Percentiles rank a stretch among this genome's conserved stretches.
Conservation (phyloP, 441 rosid species). For the Pelargonium citronellum region DNA sequence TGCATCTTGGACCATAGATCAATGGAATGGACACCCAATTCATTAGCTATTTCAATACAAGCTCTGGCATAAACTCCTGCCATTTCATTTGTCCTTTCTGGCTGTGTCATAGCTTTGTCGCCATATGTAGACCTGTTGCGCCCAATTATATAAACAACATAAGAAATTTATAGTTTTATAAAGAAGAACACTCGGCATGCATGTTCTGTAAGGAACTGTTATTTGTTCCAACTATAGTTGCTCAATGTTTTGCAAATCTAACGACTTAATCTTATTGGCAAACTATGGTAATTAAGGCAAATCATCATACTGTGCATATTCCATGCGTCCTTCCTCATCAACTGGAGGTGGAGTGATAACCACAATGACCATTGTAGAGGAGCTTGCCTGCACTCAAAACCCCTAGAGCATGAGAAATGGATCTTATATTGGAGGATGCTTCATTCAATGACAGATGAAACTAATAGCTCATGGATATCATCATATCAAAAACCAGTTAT, state of each 20-base stretch:
- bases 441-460: neutral
- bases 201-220: neutral
- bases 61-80: slow-evolving; percentile 67
- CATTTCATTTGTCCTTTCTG: slow-evolving; percentile 76
- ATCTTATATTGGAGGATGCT: neutral
- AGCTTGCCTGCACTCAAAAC: slow-evolving; percentile 45
- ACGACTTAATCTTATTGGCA: neutral
- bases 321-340: slow-evolving; percentile 61
- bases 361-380: slow-evolving; percentile 59
- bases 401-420: slow-evolving; percentile 7
- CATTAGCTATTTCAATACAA: slow-evolving; percentile 60
- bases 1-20: slow-evolving; percentile 91
- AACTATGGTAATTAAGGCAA: neutral
- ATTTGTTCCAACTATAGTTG: neutral
- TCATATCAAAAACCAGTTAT: neutral
- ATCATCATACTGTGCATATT: slow-evolving; percentile 51
- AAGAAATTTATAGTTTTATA: neutral
- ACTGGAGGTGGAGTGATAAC: slow-evolving; percentile 85
- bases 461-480: neutral
- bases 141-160: slow-evolving; percentile 6
- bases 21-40: slow-evolving; percentile 47
- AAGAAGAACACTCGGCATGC: neutral
- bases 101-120: slow-evolving; percentile 57
- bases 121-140: slow-evolving; percentile 56
- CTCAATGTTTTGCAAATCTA: neutral